Base-by-base conservation (phyloP, 768 basidiomycete species). In the Xerocomellus chrysenteron region DNA sequence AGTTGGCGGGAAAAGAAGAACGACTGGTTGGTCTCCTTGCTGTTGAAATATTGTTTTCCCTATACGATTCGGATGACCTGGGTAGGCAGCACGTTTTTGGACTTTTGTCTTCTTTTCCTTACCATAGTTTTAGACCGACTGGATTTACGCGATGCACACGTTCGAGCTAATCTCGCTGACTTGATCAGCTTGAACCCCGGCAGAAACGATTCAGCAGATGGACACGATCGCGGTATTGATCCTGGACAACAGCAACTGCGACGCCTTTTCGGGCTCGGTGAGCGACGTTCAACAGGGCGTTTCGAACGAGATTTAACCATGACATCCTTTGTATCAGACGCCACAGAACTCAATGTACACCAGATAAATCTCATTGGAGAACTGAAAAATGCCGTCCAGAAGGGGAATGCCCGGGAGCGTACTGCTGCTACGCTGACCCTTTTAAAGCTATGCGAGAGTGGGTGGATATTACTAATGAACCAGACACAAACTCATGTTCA, bases 131-230 rank as follows among this genome's bases (percentile, higher is more conserved):
- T 6, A 67, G 66, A 30, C 0, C 52, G 35, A 47, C 24, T 66
- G 5, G 33, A 58, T 43, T 43, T 66, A 30, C 35, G 32, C 17
- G 19, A 61, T 37, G 11, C 50, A 5, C 30, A 10, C 7, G 36
- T 68, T 37, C 57, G 64, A 46, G 49, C 54, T 9, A 66, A 68
- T 49, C 51, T 68, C 14, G 64, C 61, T 14, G 57, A 43, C 17
- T 52, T 68, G 40, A 50, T 46, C 14, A 60, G 32, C 42, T 45
- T 55, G 37, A 54, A 28, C 17, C 24, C 44, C 14, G n/a, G 2
- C 32, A 11, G 37, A 47, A n/a, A n/a, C n/a, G n/a, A n/a, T n/a
- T n/a, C n/a, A n/a, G n/a, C n/a, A n/a, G n/a, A n/a, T n/a, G n/a
- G n/a, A n/a, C n/a, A n/a, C n/a, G n/a, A n/a, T n/a, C n/a, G n/a